Base-by-base conservation (phyloP, 306 rosid species). In the Vicia villosa region DNA sequence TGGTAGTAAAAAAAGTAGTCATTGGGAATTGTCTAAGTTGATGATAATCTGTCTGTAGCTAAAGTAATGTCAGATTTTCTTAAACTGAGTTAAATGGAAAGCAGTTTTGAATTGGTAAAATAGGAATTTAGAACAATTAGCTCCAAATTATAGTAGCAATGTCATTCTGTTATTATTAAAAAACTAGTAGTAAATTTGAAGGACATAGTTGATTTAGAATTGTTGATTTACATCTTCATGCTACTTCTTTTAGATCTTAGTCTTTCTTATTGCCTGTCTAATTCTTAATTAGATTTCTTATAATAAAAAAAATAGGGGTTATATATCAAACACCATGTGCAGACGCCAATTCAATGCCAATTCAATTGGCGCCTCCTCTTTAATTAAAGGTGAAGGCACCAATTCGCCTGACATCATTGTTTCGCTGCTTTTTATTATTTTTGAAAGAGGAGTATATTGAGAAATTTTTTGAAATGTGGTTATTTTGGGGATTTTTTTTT, bases 11-110 rank as follows among this genome's bases (percentile, higher is more conserved):
- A 41, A 41, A 73, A 56, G 50, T 70, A 63, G 17, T 50, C 77
- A 50, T 79, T 51, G 85, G 82, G 68, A 84, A 67, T 61, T 80
- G 84, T 79, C 70, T 36, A 57, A 40, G 76, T 73, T 32, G 66
- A 41, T 72, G 74, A 73, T 67, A 61, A 45, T 36, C 74, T 66
- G 70, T 74, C 67, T 55, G 75, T 64, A 36, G 46, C 47, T 59
- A 60, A 60, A 76, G 69, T 59, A 42, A 61, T 71, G 76, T 66
- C 50, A 41, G 60, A 11, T 28, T 74, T 63, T 49, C 12, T 50
- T 24, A 10, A 77, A 49, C 21, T 21, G 28, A 37, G 41, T 24
- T 36, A 38, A 75, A 58, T 58, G 67, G 66, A 62, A 78, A 63
- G 70, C 59, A 21, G 66, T 63, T 73, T 50, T 60, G 63, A 37